Evolutionary conservation across 1,284 basidiomycete species (phyloP), one percentile per base, ranked within the genome.

Genomic region (Thecaphora thlaspeos): DNA sequence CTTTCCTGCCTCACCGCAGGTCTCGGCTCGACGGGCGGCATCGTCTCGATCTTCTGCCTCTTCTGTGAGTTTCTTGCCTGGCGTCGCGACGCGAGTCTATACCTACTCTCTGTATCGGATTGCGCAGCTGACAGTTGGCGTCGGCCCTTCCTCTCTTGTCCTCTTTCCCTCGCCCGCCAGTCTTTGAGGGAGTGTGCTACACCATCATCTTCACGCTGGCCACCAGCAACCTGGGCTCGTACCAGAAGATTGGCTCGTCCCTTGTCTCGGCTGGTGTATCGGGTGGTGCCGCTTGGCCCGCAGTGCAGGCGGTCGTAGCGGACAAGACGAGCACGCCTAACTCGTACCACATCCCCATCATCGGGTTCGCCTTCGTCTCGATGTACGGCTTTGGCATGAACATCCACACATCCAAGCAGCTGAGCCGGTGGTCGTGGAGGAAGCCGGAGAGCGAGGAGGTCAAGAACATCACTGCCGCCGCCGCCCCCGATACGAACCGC

Each of bases 231-330:
- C 48, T 63, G 5, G 64, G 61, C 19, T n/a, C 37, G 4, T 61
- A 63, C 43, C 56, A 59, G 47, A 68, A 68, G 48, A 48, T 62
- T 12, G 64, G 61, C 0, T 48, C 47, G 19, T 47, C 61, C 1
- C 48, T 68, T 17, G 55, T 68, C 10, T 61, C 61, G 41, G 51
- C 48, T 17, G 82, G 87, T 85, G 86, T 88, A 38, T 85, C 84
- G 52, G 87, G 87, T 46, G 88, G 87, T 49, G 87, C 87, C 19
- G 87, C 86, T 82, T 88, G 85, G 78, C 87, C 88, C 1, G 81
- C 85, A 0, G 84, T 86, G 12, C 87, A 89, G 68, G 88, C 83
- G 24, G 82, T 83, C 10, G 80, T 89, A 46, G 86, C 86, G 12
- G 86, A 89, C 71, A 70, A 70, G 2, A 57, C 49, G 2, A 41